Evolutionary conservation across 139 green algal genomes (phyloP), one percentile per base, ranked within the genome.

Genomic region (Chlamydomonas urium): DNA sequence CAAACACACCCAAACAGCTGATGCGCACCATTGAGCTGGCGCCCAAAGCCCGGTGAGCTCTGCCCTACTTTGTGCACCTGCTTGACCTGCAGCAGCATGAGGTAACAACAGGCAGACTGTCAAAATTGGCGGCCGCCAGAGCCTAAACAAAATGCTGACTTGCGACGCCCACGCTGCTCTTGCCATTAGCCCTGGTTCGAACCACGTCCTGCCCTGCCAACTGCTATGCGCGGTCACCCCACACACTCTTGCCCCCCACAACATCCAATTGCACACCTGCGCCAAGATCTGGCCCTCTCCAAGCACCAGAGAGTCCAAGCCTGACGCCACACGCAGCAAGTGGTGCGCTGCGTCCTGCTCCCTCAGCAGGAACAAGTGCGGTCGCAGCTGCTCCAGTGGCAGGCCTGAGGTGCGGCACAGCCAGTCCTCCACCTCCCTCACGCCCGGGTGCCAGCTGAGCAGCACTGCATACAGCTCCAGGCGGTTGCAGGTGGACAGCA

Each of bases 401-500:
- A 99, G 75, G 21, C 95, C 95, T 48, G 79, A 91, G 23, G 88
- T 90, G 23, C 85, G 83, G n/a, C 75, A 92, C 82, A 99, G 94
- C 96, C 96, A 99, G 70, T 99, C 93, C 79, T 97, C 94, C 0
- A 99, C 90, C 85, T 99, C 94, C 4, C 88, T 80, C 32, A 97
- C 92, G 35, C 92, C 94, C 35, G 94, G 76, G 81, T 99, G 90
- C 86, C 90, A 98, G 26, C 85, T 94, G 6, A 97, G 81, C 1
- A 84, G 96, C n/a, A 98, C 90, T 2, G 96, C 88, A 68, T 99
- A 99, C 4, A 99, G 84, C 86, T 99, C 96, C 93, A 99, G 96
- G 57, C 96, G 90, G 85, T 99, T 99, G 89, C 96, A 99, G 24
- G 96, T 99, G 31, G 89, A 97, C 33, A 99, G 83, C 33, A 99